A percentile compares a stretch with the other conserved stretches of the same genome.
phyloP scores from a whole-genome alignment of 2,329 filamentous ascomycete species.

The Claviceps pazoutovae region DNA sequence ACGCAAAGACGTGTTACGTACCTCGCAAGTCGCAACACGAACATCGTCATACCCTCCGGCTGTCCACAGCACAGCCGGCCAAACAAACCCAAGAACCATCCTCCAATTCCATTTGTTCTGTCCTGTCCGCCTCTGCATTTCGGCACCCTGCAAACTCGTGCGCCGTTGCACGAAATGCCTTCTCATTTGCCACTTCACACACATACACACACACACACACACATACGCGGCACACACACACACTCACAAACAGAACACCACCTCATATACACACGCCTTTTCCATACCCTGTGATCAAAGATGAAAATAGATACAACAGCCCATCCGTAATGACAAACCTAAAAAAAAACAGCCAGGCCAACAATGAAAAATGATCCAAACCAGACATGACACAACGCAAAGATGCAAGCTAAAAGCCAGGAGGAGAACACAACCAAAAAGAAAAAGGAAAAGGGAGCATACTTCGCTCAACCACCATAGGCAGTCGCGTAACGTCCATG shows the following conservation, averaged over 20 bases:
- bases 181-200: neutral
- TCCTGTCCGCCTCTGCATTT: neutral
- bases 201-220: too few relatives aligned
- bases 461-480: neutral
- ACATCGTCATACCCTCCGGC: neutral
- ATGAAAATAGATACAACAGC: neutral
- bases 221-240: neutral
- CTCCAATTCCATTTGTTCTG: neutral
- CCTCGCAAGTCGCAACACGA: neutral
- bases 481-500: neutral
- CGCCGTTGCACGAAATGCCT: neutral
- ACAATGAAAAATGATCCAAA: neutral
- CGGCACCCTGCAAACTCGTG: too few relatives aligned
- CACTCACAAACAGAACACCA: neutral
- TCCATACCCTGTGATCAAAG: neutral
- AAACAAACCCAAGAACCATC: neutral
- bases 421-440: too few relatives aligned
- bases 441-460: neutral
- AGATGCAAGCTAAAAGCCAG: too few relatives aligned
- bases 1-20: neutral
- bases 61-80: neutral
- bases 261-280: neutral
- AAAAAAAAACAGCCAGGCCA: neutral
- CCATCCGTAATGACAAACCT: neutral
- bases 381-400: neutral